These are phyloP conservation scores for Ophiocordyceps robertsii DNA, from an alignment of 2,329 filamentous ascomycete genomes.

Conservation along the genomic window DNA sequence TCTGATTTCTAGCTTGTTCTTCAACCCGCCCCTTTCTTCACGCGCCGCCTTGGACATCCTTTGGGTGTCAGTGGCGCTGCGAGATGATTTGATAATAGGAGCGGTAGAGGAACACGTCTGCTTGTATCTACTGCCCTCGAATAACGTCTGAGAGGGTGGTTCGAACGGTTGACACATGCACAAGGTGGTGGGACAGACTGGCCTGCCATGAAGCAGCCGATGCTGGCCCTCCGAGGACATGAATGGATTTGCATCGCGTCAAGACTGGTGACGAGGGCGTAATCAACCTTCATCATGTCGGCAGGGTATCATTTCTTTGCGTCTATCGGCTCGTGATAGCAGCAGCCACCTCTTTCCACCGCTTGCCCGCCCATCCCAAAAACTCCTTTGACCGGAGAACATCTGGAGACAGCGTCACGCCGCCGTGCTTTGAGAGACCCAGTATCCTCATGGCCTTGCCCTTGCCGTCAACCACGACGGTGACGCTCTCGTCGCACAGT, in stretches of 20 bases:
- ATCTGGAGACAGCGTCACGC: constrained; percentile 51
- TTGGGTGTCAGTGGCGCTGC: constrained; percentile 36
- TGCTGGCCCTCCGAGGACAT: no score
- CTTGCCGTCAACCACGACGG: constrained; percentile 58
- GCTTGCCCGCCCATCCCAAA: constrained; percentile 17
- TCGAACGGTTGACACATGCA: constrained; percentile 66
- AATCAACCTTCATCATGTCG: neutral
- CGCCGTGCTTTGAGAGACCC: constrained; percentile 73
- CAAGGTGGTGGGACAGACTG: no score
- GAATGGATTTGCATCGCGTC: no score
- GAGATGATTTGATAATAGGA: constrained; percentile 28
- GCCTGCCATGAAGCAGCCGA: no score
- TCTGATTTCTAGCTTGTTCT: constrained; percentile 15
- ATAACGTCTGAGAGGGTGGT: constrained; percentile 64
- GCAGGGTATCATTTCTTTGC: constrained; percentile 13
- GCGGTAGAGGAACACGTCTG: constrained; percentile 53
- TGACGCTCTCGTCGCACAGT: constrained; percentile 71
- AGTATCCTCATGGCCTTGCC: constrained; percentile 44
- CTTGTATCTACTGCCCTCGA: constrained; percentile 86
- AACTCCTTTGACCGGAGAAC: constrained; percentile 52
- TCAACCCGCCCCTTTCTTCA: constrained; percentile 16
- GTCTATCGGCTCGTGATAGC: constrained; percentile 17
- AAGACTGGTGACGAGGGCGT: no score
- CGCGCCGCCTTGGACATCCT: constrained; percentile 14
- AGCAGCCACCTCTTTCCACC: constrained; percentile 21